phyloP scores from a whole-genome alignment of 371 early-diverging fungal species.

The Furculomyces boomerangus region DNA sequence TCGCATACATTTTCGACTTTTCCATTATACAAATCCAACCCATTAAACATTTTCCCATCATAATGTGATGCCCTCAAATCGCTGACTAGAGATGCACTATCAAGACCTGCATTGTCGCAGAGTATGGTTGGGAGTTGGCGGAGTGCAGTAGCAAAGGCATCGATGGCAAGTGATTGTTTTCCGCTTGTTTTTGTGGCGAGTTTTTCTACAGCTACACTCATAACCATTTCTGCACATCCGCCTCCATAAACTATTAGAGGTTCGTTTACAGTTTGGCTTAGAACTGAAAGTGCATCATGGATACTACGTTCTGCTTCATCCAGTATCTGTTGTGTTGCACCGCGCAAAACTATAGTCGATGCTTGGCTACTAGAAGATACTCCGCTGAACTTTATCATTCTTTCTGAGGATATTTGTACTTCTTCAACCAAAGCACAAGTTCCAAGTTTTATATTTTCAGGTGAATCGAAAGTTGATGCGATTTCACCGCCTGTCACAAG shows the following conservation, averaged over 20 bases:
- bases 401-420: slow-evolving; percentile 94
- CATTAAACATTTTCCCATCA: slow-evolving; percentile 58
- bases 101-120: slow-evolving; percentile 98
- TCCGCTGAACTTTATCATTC: slow-evolving; percentile 92
- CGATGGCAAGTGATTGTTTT: slow-evolving; percentile 93
- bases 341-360: slow-evolving; percentile 96
- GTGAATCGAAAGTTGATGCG: slow-evolving; percentile 96
- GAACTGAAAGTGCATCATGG: slow-evolving; percentile 97
- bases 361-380: slow-evolving; percentile 77
- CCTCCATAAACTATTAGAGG: slow-evolving; percentile 96
- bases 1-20: slow-evolving; percentile 67
- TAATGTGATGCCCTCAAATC: slow-evolving; percentile 85
- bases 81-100: slow-evolving; percentile 84
- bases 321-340: slow-evolving; percentile 91
- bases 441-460: slow-evolving; percentile 86
- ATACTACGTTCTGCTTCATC: slow-evolving; percentile 99
- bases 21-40: slow-evolving; percentile 84
- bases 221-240: slow-evolving; percentile 93
- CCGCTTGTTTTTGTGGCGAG: slow-evolving; percentile 82
- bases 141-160: slow-evolving; percentile 90
- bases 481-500: slow-evolving; percentile 96
- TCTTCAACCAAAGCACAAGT: slow-evolving; percentile 94
- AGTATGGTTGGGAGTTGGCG: slow-evolving; percentile 95
- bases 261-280: slow-evolving; percentile 89
- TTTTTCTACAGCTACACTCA: slow-evolving; percentile 92